phyloP scores from a whole-genome alignment of 495 filamentous ascomycete species.

The Lineolata rhizophorae region DNA sequence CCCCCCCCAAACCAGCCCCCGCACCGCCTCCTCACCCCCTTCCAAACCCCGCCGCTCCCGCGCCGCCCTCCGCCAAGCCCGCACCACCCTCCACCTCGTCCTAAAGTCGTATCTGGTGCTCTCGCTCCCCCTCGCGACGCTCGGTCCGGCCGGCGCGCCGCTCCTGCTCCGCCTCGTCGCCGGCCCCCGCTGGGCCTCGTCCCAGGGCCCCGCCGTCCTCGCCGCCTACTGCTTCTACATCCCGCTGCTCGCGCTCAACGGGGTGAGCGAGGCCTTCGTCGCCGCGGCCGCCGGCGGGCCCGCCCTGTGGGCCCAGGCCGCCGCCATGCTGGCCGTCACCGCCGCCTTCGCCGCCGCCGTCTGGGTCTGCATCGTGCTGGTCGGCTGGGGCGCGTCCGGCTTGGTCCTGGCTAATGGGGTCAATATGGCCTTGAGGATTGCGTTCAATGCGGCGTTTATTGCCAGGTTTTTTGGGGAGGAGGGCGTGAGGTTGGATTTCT shows the following conservation, averaged over 20 bases:
- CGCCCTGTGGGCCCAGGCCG: conserved; percentile 51
- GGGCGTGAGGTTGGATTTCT: not conserved
- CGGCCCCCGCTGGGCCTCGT: conserved; percentile 44
- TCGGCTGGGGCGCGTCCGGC: conserved; percentile 49
- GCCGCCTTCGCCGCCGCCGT: conserved; percentile 47
- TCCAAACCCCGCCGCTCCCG: conserved; percentile 9
- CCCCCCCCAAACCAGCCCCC: conserved; percentile 6
- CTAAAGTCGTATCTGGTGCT: conserved; percentile 44
- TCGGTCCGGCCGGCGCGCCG: conserved; percentile 55
- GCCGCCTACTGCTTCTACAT: conserved; percentile 78
- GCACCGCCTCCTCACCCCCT: conserved; percentile 5
- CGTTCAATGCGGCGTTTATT: conserved; percentile 62
- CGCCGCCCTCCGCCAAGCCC: conserved; percentile 17
- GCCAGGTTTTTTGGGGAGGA: conserved; percentile 28
- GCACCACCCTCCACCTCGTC: conserved; percentile 25
- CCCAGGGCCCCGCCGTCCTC: conserved; percentile 44
- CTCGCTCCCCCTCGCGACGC: conserved; percentile 35
- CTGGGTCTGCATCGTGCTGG: conserved; percentile 41
- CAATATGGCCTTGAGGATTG: conserved; percentile 64
- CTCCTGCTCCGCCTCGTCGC: conserved; percentile 48
- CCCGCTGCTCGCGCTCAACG: conserved; percentile 78
- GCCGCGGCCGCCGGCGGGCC: conserved; percentile 50
- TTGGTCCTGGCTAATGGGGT: conserved; percentile 68
- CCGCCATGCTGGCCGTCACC: conserved; percentile 66
- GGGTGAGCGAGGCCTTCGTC: conserved; percentile 81